Evolutionary conservation across 192 early-diverging fungal genomes (phyloP).

Genomic region (Geosiphon pyriformis): DNA sequence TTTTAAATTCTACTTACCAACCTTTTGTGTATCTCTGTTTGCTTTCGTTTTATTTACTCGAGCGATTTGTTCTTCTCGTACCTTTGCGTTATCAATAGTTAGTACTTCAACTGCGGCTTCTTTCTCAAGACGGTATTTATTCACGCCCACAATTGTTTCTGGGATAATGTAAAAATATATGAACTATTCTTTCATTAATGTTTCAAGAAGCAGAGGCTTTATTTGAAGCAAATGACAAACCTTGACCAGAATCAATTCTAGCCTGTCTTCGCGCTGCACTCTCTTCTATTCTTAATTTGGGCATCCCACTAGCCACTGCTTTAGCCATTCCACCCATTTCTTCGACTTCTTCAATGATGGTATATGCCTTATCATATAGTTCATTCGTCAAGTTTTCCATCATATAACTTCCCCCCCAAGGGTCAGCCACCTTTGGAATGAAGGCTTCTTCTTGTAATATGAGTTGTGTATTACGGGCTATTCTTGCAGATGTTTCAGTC

Average conservation of each 20-base stretch:
- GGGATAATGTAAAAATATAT: not conserved
- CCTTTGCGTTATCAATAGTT: conserved; percentile 76
- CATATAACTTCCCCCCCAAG: conserved; percentile 90
- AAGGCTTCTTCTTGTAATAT: conserved; percentile 84
- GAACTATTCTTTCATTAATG: too few relatives aligned
- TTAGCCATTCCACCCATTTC: conserved; percentile 87
- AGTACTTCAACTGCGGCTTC: conserved; percentile 66
- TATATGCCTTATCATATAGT: conserved; percentile 62
- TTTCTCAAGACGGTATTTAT: conserved; percentile 73
- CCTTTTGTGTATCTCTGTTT: conserved; percentile 48
- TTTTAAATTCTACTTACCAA: conserved; percentile 18
- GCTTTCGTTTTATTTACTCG: conserved; percentile 54
- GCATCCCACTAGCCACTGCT: conserved; percentile 83
- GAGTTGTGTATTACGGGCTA: conserved; percentile 88
- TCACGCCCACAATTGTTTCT: conserved; percentile 86
- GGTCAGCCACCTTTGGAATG: conserved; percentile 85
- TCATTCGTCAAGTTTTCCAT: conserved; percentile 87
- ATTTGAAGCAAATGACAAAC: too few relatives aligned
- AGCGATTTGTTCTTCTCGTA: conserved; percentile 59
- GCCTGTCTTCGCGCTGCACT: conserved; percentile 83
- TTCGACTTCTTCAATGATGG: conserved; percentile 77
- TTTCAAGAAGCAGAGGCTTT: too few relatives aligned
- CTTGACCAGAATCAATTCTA: conserved; percentile 81
- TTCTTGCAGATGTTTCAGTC: conserved; percentile 77
- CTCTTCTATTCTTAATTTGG: conserved; percentile 85